Evolutionary conservation across 441 rosid species (phyloP).

Genomic region (Aquilaria agallochum): DNA sequence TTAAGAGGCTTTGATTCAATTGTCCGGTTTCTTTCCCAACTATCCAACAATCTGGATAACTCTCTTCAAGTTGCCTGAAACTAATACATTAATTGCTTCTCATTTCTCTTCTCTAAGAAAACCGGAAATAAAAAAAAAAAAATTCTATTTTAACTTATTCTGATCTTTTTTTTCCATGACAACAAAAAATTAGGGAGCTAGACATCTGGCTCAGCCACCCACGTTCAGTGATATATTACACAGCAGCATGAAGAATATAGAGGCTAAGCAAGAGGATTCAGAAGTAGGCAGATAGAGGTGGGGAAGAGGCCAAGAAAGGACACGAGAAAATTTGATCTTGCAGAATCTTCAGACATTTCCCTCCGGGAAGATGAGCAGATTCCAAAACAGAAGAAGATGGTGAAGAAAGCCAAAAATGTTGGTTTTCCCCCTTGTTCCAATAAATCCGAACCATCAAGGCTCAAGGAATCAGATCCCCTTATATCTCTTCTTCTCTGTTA

Average conservation of each 20-base stretch:
- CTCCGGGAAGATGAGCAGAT: slow-evolving; percentile 31
- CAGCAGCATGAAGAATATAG: slow-evolving; percentile 32
- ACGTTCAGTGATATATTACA: slow-evolving; percentile 67
- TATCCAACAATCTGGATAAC: slow-evolving; percentile 67
- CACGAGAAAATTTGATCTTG: slow-evolving; percentile 59
- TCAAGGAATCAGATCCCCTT: neutral
- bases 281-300: slow-evolving; percentile 16
- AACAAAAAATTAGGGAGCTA: slow-evolving; percentile 53
- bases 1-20: slow-evolving; percentile 79
- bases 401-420: slow-evolving; percentile 72
- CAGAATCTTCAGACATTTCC: slow-evolving; percentile 25
- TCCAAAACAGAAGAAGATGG: slow-evolving; percentile 40
- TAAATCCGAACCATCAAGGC: neutral
- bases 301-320: slow-evolving; percentile 30
- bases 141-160: neutral
- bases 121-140: slow-evolving; percentile 1
- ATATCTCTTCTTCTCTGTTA: neutral
- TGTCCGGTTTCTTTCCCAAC: slow-evolving; percentile 63
- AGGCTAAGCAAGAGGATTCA: slow-evolving; percentile 24
- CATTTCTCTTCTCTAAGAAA: neutral
- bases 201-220: slow-evolving; percentile 75
- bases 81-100: neutral
- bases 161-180: slow-evolving; percentile 2
- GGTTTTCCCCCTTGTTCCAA: neutral
- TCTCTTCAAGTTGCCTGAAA: slow-evolving; percentile 64